Evolutionary conservation across 2,329 filamentous ascomycete genomes (phyloP).

Genomic region (Alternaria postmessia): DNA sequence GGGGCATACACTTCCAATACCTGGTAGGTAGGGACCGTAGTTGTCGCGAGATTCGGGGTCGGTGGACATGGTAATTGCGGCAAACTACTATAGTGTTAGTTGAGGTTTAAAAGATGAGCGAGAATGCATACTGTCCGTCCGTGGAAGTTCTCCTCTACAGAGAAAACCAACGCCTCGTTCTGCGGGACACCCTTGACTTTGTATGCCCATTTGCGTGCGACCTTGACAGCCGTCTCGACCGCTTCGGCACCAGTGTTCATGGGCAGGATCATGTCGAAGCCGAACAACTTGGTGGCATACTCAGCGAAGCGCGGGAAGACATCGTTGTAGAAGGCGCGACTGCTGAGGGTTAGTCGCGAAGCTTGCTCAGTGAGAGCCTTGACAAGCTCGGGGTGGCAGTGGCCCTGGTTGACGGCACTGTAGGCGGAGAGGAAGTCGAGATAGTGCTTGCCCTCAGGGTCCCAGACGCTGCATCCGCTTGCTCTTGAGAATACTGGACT

Average conservation of each 20-base stretch:
- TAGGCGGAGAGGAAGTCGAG: conserved; percentile 98
- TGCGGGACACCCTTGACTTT: conserved; percentile 90
- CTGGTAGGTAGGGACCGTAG: conserved; percentile 94
- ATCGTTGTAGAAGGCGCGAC: conserved; percentile 96
- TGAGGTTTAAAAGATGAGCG: background rate
- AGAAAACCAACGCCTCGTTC: conserved; percentile 84
- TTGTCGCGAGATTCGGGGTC: conserved; percentile 96
- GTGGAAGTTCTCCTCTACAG: conserved; percentile 92
- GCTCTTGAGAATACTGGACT: conserved; percentile 73
- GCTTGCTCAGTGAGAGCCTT: conserved; percentile 91
- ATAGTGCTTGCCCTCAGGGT: conserved; percentile 90
- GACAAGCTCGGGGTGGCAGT: conserved; percentile 96
- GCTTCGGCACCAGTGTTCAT: conserved; percentile 99
- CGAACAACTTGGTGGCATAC: conserved; percentile 87
- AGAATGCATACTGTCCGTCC: conserved; percentile 78
- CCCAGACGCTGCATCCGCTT: conserved; percentile 89
- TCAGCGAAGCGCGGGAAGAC: conserved; percentile 96
- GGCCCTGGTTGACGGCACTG: conserved; percentile 96
- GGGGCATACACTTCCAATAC: conserved; percentile 80
- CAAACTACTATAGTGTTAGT: conserved; percentile 68
- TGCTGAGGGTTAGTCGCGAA: conserved; percentile 86
- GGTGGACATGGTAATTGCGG: conserved; percentile 92
- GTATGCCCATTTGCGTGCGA: conserved; percentile 97
- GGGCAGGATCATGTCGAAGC: conserved; percentile 96
- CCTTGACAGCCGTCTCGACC: conserved; percentile 94